A percentile compares a stretch with the other conserved stretches of the same genome.
Conservation (phyloP, 352 stramenopile species). For the Pythium phragmiticola region DNA sequence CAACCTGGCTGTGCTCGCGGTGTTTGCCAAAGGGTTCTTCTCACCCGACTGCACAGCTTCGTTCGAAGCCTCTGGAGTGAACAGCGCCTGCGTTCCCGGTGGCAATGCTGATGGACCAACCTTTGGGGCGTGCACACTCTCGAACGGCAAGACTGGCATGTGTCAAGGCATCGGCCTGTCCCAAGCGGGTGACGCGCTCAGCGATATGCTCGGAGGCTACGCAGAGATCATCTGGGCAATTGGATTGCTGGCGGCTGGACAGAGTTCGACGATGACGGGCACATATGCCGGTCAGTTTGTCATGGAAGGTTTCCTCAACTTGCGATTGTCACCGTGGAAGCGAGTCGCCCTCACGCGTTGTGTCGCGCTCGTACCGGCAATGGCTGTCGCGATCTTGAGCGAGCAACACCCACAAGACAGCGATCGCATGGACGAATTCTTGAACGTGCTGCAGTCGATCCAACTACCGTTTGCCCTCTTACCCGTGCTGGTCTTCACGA, state of each 20-base stretch:
- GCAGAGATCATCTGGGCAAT: slow-evolving; percentile 92
- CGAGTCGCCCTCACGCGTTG: slow-evolving; percentile 84
- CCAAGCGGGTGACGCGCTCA: slow-evolving; percentile 77
- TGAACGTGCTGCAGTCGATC: slow-evolving; percentile 93
- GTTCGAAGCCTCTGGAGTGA: slow-evolving; percentile 47
- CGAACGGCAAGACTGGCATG: slow-evolving; percentile 53
- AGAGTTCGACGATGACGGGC: slow-evolving; percentile 95
- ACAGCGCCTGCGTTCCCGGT: slow-evolving; percentile 70
- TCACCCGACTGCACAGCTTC: slow-evolving; percentile 63
- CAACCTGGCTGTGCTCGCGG: slow-evolving; percentile 91
- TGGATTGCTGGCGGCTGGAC: slow-evolving; percentile 92
- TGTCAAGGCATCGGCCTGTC: slow-evolving; percentile 90
- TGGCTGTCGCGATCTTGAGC: slow-evolving; percentile 86
- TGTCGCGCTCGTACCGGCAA: slow-evolving; percentile 89
- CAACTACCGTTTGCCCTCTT: slow-evolving; percentile 91
- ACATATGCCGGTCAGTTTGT: slow-evolving; percentile 97
- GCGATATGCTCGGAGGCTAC: slow-evolving; percentile 78
- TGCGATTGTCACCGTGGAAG: slow-evolving; percentile 86
- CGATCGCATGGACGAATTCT: slow-evolving; percentile 87
- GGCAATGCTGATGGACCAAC: slow-evolving; percentile 42
- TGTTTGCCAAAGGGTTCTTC: slow-evolving; percentile 95
- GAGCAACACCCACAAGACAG: slow-evolving; percentile 75
- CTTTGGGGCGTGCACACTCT: slow-evolving; percentile 56
- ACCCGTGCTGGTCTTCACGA: slow-evolving; percentile 88
- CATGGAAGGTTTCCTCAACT: slow-evolving; percentile 96